phyloP scores from a whole-genome alignment of 2,329 filamentous ascomycete species.

The Xylaria multiplex region DNA sequence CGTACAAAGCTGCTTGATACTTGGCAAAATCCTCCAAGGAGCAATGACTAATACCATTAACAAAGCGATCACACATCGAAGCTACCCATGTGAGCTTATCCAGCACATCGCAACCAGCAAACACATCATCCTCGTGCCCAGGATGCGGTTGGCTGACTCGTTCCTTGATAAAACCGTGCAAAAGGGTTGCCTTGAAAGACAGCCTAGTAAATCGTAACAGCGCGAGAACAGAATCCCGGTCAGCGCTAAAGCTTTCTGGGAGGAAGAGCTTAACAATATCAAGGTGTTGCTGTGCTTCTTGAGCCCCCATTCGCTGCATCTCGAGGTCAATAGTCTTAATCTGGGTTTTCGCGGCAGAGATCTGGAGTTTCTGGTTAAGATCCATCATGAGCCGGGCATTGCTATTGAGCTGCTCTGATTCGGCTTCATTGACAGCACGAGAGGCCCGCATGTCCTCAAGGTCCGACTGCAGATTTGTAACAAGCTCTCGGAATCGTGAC shows the following conservation, averaged over 20 bases:
- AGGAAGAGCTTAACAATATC: conserved; percentile 89
- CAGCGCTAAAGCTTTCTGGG: conserved; percentile 81
- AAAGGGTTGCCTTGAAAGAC: conserved; percentile 84
- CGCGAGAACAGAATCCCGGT: conserved; percentile 87
- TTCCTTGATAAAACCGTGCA: conserved; percentile 82
- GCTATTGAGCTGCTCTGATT: conserved; percentile 88
- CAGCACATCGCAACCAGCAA: conserved; percentile 81
- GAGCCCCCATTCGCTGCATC: conserved; percentile 83
- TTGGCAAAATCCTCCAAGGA: conserved; percentile 79
- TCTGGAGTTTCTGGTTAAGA: conserved; percentile 91
- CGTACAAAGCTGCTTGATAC: conserved; percentile 83
- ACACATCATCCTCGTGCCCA: conserved; percentile 79
- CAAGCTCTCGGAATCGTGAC: conserved; percentile 86
- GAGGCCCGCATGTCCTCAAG: conserved; percentile 92
- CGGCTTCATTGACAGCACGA: conserved; percentile 89
- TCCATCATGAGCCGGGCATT: conserved; percentile 96
- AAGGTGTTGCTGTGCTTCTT: conserved; percentile 88
- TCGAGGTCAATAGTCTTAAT: conserved; percentile 95
- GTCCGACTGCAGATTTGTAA: conserved; percentile 84
- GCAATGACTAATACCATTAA: conserved; percentile 81
- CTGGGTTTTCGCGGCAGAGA: conserved; percentile 89
- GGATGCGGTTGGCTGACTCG: conserved; percentile 74
- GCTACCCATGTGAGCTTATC: conserved; percentile 88
- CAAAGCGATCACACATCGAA: conserved; percentile 84
- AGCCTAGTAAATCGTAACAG: conserved; percentile 88